A percentile compares a stretch with the other conserved stretches of the same genome.
These are phyloP conservation scores for Saccharomyces hybrid DNA, from an alignment of 1,139 yeast genomes.

Conservation along the genomic window DNA sequence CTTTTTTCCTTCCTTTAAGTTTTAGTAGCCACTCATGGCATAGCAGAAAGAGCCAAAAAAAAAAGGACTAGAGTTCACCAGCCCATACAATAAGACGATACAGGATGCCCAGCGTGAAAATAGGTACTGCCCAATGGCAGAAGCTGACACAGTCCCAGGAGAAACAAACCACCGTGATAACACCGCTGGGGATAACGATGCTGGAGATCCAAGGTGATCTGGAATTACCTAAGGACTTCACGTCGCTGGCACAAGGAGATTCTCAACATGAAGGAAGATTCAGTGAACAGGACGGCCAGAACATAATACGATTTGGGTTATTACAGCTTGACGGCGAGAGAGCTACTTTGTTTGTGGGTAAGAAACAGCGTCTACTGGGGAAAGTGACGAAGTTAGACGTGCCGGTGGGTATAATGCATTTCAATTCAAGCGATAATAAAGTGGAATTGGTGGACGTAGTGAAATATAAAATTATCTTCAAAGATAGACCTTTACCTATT, in stretches of 20 bases:
- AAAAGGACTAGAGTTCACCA: background rate
- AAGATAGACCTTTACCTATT: conserved; percentile 63
- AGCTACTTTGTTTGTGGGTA: conserved; percentile 55
- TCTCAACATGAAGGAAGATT: conserved; percentile 22
- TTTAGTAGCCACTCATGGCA: background rate
- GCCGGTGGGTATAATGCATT: conserved; percentile 53
- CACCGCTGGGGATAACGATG: conserved; percentile 51
- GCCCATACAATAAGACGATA: background rate
- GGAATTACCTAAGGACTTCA: conserved; percentile 39
- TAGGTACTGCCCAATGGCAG: conserved; percentile 17
- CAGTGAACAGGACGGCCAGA: conserved; percentile 32
- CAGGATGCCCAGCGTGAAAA: conserved; percentile 24
- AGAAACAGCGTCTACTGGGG: conserved; percentile 59
- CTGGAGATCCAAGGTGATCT: conserved; percentile 69
- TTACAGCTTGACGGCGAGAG: conserved; percentile 45
- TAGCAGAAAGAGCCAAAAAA: background rate
- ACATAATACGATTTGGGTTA: conserved; percentile 48
- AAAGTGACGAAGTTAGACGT: conserved; percentile 45
- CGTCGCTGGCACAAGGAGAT: conserved; percentile 31
- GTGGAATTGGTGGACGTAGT: conserved; percentile 54
- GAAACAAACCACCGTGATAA: conserved; percentile 15
- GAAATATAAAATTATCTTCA: conserved; percentile 48
- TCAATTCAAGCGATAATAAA: conserved; percentile 31
- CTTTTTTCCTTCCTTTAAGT: background rate
- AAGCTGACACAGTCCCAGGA: conserved; percentile 11